Evolutionary conservation across 75 land plant species (phyloP).

Genomic region (Adiantum capillusveneris): DNA sequence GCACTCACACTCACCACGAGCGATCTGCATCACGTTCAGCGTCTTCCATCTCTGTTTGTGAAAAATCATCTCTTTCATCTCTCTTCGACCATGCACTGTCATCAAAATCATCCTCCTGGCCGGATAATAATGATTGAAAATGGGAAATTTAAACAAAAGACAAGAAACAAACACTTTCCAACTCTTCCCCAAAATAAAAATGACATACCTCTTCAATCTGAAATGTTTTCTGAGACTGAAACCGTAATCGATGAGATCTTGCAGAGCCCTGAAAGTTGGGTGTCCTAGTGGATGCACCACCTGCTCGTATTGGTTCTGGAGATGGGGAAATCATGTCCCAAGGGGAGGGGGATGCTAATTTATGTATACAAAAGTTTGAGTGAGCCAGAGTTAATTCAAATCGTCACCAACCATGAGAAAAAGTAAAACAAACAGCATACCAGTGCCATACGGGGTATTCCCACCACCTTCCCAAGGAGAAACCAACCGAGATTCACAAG

Average conservation of each 20-base stretch:
- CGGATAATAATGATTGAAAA: too few species aligned
- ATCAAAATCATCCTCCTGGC: conserved; percentile 8
- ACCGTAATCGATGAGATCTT: conserved; percentile 39
- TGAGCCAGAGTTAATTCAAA: neutral
- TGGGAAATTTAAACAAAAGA: too few species aligned
- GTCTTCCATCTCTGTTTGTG: conserved; percentile 70
- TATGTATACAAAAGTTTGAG: neutral
- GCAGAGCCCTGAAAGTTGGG: conserved; percentile 21
- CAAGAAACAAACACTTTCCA: too few species aligned
- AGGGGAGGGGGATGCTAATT: conserved; percentile 45
- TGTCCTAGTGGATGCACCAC: conserved; percentile 47
- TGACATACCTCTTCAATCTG: neutral
- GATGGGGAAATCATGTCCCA: conserved; percentile 81
- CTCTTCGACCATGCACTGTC: conserved; percentile 5
- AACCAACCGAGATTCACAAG: conserved; percentile 79
- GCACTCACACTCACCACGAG: conserved; percentile 49
- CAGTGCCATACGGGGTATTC: conserved; percentile 39
- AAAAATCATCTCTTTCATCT: conserved; percentile 9
- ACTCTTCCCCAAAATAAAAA: too few species aligned
- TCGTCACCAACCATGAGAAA: neutral
- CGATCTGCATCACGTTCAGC: conserved; percentile 65
- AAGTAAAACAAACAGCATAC: conserved; percentile 15
- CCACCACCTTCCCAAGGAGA: conserved; percentile 93
- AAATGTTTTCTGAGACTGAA: conserved; percentile 18
- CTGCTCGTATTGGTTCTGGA: conserved; percentile 75